phyloP scores from a whole-genome alignment of 192 early-diverging fungal genomes.

The Glomus cerebriforme region DNA sequence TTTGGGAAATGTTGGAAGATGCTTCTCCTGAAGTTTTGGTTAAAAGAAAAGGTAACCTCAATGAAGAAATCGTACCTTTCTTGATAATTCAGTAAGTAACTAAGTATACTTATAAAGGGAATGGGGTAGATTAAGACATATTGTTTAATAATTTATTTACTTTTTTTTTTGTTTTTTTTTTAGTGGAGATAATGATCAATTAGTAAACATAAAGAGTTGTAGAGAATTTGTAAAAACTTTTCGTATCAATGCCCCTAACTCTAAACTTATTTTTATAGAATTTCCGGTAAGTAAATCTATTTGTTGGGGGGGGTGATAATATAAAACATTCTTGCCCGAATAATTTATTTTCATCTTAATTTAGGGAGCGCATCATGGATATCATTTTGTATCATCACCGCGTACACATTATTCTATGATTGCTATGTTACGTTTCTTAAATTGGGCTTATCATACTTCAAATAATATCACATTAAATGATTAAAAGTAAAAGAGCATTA shows the following conservation, averaged over 20 bases:
- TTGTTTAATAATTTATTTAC: too few relatives aligned
- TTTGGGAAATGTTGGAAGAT: conserved; percentile 45
- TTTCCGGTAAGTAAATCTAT: neutral
- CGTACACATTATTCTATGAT: conserved; percentile 41
- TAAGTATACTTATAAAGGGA: conserved; percentile 18
- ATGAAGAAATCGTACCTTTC: conserved; percentile 34
- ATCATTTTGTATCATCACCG: conserved; percentile 40
- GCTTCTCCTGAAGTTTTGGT: conserved; percentile 30
- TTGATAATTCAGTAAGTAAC: conserved; percentile 48
- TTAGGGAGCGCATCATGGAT: conserved; percentile 39
- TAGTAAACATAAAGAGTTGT: conserved; percentile 34
- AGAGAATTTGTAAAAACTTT: conserved; percentile 40
- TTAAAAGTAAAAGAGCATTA: neutral
- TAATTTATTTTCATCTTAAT: neutral
- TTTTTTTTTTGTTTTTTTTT: neutral
- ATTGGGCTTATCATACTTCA: neutral
- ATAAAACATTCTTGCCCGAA: neutral
- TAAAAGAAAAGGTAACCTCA: neutral
- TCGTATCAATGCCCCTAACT: conserved; percentile 28
- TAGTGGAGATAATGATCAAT: conserved; percentile 41
- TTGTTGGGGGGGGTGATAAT: neutral
- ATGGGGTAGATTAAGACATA: neutral
- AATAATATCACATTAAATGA: neutral
- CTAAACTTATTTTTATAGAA: neutral
- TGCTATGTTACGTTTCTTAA: conserved; percentile 22